A percentile compares a stretch with the other conserved stretches of the same genome.
Evolutionary conservation across 305 asterid species (phyloP).

Genomic region (Fraxinus xanthoxyloides): DNA sequence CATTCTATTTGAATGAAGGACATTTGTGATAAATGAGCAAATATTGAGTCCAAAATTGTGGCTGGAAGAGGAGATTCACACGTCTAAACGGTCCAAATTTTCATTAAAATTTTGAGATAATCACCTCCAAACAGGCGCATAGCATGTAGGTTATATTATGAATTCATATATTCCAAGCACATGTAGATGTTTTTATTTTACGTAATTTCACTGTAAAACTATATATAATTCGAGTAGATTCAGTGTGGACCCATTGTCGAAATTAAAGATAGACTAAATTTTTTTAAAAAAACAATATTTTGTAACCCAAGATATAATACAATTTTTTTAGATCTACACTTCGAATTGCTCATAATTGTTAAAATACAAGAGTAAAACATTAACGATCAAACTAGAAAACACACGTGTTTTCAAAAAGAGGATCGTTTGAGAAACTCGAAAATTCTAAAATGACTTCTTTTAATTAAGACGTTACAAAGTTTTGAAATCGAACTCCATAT

Average conservation of each 20-base stretch:
- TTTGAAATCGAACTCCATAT: background rate
- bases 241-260: background rate
- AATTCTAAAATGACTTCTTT: background rate
- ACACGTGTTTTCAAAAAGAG: background rate
- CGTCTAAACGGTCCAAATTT: too few species aligned
- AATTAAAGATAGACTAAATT: background rate
- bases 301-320: background rate
- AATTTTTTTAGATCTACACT: too few species aligned
- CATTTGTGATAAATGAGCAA: too few species aligned
- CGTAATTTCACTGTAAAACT: background rate
- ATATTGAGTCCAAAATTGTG: too few species aligned
- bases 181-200: too few species aligned
- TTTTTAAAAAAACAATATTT: too few species aligned
- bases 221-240: too few species aligned
- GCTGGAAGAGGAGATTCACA: too few species aligned
- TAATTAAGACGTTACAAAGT: background rate
- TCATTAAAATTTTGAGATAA: too few species aligned
- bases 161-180: background rate
- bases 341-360: background rate
- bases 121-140: too few species aligned
- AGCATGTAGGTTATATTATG: background rate
- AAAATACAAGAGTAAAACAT: too few species aligned
- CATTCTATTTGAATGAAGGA: too few species aligned
- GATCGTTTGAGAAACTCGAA: background rate
- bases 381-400: background rate